Evolutionary conservation across 192 early-diverging fungal species (phyloP).

Genomic region (Backusella psychrophila): DNA sequence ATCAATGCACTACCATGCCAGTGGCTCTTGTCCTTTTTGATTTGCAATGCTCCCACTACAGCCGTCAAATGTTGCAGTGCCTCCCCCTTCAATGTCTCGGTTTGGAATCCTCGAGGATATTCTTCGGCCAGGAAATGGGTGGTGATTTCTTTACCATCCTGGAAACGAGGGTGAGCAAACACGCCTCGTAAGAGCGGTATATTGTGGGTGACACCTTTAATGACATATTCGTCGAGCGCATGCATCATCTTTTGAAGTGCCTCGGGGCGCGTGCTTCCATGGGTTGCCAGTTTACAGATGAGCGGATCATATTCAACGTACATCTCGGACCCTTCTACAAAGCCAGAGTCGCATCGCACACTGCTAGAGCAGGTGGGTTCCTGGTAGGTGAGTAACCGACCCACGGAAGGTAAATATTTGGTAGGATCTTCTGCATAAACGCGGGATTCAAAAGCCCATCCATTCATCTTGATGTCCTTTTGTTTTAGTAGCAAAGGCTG

Average conservation of each 20-base stretch:
- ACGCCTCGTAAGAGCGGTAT: constrained; percentile 91
- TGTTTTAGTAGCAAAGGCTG: constrained; percentile 73
- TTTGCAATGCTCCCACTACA: constrained; percentile 61
- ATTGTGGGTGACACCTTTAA: constrained; percentile 95
- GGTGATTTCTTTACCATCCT: constrained; percentile 63
- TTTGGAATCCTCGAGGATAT: constrained; percentile 87
- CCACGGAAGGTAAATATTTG: constrained; percentile 91
- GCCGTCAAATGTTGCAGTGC: constrained; percentile 63
- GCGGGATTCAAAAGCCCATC: constrained; percentile 94
- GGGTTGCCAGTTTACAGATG: constrained; percentile 92
- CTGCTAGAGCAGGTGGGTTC: constrained; percentile 66
- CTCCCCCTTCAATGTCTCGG: constrained; percentile 55
- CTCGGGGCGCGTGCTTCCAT: constrained; percentile 71
- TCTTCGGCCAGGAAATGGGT: constrained; percentile 88
- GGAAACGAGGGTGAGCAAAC: constrained; percentile 69
- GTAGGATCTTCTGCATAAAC: constrained; percentile 97
- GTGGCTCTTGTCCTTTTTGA: constrained; percentile 62
- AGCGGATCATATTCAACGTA: constrained; percentile 96
- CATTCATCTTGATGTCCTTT: constrained; percentile 72
- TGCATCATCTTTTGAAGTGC: constrained; percentile 76
- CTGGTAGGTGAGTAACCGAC: constrained; percentile 79
- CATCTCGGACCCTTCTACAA: constrained; percentile 90
- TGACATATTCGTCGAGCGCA: constrained; percentile 88
- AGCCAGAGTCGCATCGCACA: constrained; percentile 92
- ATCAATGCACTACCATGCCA: constrained; percentile 38